Evolutionary conservation across 1,284 basidiomycete species (phyloP), one percentile per base, ranked within the genome.

Genomic region (Sparassis latifolia): DNA sequence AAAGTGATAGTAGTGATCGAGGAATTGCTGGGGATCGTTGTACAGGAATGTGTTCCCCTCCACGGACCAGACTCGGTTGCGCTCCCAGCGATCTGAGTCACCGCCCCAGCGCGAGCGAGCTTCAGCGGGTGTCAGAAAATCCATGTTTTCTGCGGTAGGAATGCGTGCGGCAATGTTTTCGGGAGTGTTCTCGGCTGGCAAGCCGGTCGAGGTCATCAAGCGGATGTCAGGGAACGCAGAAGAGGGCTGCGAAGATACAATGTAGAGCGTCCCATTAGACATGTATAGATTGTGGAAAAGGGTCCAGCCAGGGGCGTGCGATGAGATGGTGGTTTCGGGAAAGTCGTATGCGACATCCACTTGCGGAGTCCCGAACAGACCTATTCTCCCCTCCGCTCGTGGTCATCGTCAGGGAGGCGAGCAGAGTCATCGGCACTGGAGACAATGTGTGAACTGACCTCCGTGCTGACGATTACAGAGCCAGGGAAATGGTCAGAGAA

Each of bases 1-100:
- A 55, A 89, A 83, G 67, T 92, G 89, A 66, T 90, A 92, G 65
- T 89, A 91, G 64, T 92, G 89, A 50, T 77, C 72, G 32, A 91
- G 75, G 71, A 91, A 86, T 62, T 86, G 84, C 5, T 64, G 52
- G 1, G 84, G 84, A 55, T 87, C 85, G 61, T 86, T 86, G 60
- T 81, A 72, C 41, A 87, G 69, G 54, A 84, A 80, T 10, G 87
- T 86, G 62, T 81, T 84, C 4, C 89, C 88, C 45, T 80, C 75
- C 46, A 90, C 77, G 28, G 77, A 73, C 71, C 76, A 82, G 20
- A 89, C 76, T 20, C 78, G 71, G 58, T 73, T 80, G 56, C 61
- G 69, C 56, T 65, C 67, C n/a, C 35, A 32, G 45, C 42, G 45
- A 44, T 54, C 57, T 9, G 62, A 42, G 45, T 70, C 57, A 5